Conservation (phyloP, 2,329 filamentous ascomycete species). For the Zymoseptoria tritici region DNA sequence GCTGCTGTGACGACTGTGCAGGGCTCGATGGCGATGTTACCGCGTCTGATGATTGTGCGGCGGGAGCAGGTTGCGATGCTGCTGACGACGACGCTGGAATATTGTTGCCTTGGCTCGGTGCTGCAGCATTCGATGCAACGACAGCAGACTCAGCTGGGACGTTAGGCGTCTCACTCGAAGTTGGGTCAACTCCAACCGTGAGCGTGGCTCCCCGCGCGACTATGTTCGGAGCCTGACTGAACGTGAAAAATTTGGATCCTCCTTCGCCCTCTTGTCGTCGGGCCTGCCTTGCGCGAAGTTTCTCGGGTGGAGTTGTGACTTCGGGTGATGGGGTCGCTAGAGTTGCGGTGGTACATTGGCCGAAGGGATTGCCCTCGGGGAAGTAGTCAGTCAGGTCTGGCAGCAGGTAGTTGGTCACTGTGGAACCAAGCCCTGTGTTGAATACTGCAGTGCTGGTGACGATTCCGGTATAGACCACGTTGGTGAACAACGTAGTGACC, state of each 20-base stretch:
- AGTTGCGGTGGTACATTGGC: constrained; percentile 13
- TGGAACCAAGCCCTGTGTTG: neutral
- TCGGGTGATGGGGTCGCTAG: neutral
- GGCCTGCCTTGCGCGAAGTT: neutral
- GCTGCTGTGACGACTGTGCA: neutral
- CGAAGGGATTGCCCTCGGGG: constrained; percentile 13
- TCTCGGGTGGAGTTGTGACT: neutral
- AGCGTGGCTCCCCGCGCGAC: neutral
- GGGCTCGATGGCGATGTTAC: neutral
- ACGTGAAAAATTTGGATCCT: neutral
- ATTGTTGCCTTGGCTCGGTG: neutral
- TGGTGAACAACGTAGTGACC: constrained; percentile 2
- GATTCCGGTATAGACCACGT: constrained; percentile 15
- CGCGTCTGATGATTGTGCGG: neutral
- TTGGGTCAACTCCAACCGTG: neutral
- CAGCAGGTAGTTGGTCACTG: constrained; percentile 7
- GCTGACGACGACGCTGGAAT: neutral
- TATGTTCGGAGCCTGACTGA: neutral
- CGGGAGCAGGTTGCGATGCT: neutral
- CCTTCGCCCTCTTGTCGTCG: neutral
- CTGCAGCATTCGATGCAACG: neutral
- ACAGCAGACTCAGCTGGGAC: neutral
- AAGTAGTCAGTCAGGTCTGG: constrained; percentile 18
- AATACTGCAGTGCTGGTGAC: constrained; percentile 6
- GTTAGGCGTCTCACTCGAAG: neutral